Evolutionary conservation across 805 yeast species (phyloP), one percentile per base, ranked within the genome.

Genomic region (Saccharomycopsis amapae): DNA sequence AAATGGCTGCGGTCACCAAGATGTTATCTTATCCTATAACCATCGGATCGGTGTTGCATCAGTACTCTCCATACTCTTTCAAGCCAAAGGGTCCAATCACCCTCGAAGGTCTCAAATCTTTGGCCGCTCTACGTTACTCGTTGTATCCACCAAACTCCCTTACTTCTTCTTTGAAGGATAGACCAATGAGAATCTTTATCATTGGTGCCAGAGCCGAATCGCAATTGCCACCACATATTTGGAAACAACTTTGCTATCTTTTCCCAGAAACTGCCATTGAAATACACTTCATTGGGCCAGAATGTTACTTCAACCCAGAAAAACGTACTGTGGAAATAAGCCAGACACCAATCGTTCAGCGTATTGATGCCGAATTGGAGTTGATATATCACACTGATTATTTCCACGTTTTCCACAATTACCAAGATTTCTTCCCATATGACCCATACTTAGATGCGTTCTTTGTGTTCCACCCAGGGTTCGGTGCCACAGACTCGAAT

Each of bases 371-470:
- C 42, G 78, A 81, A 43, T 62, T 93, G 56, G 71, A 84, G 23
- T 72, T 89, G 55, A 76, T 82, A 48, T 82, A 83, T 66, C 95
- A 89, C 64, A 87, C 97, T 1, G 84, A 85, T 57, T 89, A 82
- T 64, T 93, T 93, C 78, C 87, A 88, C 60, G 90, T 84, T 33
- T 72, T 84, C 51, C 95, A 93, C 65, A 88, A 88, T 57, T 81
- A 86, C 40, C 93, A 89, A 57, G 97, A 90, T 65, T 85, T 93
- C 62, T 86, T 87, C 79, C 98, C 98, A 4, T 93, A 89, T 63
- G 98, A 93, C 63, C 98, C 99, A 38, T 93, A 90, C 64, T 74
- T 86, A 61, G 98, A 93, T 62, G 78, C 79, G 23, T 93, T 93
- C 65, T 88, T 87, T 75, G 72, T 85, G 44, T 93, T 90, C 83